phyloP scores from a whole-genome alignment of 75 land plant genomes.

The Sequoia sempervirens region DNA sequence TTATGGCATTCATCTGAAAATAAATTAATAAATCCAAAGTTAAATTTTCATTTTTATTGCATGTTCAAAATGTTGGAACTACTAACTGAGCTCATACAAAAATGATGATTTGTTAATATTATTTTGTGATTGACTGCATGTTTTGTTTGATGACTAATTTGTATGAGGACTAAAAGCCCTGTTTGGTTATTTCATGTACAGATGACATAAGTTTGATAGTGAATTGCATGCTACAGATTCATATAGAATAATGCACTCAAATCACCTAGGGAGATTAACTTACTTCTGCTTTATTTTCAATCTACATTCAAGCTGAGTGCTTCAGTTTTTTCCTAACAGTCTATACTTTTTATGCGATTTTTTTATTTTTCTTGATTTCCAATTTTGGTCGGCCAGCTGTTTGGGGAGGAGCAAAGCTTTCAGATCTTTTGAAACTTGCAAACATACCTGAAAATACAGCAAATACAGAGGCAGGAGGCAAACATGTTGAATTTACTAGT shows the following conservation, averaged over 20 bases:
- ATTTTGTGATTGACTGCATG: background rate
- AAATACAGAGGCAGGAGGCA: conserved; percentile 59
- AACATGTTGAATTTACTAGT: conserved; percentile 95
- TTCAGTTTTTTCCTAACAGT: background rate
- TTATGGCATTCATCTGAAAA: background rate
- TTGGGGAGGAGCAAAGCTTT: conserved; percentile 92
- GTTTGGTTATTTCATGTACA: background rate
- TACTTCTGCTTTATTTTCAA: background rate
- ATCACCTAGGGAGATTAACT: background rate
- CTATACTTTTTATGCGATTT: background rate
- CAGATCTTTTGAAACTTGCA: conserved; percentile 83
- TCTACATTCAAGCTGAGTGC: background rate
- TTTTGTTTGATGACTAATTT: background rate
- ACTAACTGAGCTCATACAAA: background rate
- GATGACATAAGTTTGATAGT: background rate
- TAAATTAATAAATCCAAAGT: background rate
- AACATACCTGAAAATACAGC: conserved; percentile 49
- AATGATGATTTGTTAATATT: background rate
- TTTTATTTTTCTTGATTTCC: conserved; percentile 3
- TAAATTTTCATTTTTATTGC: background rate
- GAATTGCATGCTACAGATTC: background rate
- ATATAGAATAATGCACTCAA: background rate
- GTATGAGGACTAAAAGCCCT: background rate
- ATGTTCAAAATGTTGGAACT: background rate
- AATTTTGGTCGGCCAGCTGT: conserved; percentile 41